Base-by-base conservation (phyloP, 208 protist genomes). In the Tritrichomonas musculus region DNA sequence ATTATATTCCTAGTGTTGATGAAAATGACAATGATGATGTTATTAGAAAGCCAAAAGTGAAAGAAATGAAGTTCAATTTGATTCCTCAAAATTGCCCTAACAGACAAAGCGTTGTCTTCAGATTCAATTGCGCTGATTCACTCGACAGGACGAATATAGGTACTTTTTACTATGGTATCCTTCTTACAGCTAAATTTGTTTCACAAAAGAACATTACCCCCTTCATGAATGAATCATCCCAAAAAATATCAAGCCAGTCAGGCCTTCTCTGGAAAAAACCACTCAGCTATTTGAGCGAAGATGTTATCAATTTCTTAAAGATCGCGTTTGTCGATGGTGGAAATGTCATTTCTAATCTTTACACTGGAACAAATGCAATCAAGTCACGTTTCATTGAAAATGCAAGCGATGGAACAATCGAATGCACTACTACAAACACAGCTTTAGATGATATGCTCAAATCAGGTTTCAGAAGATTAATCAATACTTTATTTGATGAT, bases 121-220 rank as follows among this genome's bases (percentile, higher is more conserved):
- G 77, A 8, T 88, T 88, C 30, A 88, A 88, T 57, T 88, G 77
- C 47, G 77, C 77, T 33, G 77, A 88, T 57, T 88, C 77, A 39
- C n/a, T 88, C 5, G 77, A 88, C 57, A 4, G 77, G 0, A 88
- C 77, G 1, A 88, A 88, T 57, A 33, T 88, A n/a, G 47, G 1
- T 1, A 53, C 77, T 36, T 88, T 88, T 88, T 88, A 88, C 36
- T 88, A 57, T 60, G 77, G 47, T 2, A 41, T 88, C 5, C 8
- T 88, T 39, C 53, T 27, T 33, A 47, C 44, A 4, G 39, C 33
- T 8, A 57, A 53, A 57, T 44, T 17, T 50, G 33, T 50, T 22
- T n/a, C n/a, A n/a, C n/a, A n/a, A n/a, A n/a, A n/a, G n/a, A n/a
- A n/a, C n/a, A n/a, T n/a, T n/a, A n/a, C n/a, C n/a, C n/a, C n/a